Evolutionary conservation across 768 basidiomycete genomes (phyloP).

Genomic region (Amanita brunnescens): DNA sequence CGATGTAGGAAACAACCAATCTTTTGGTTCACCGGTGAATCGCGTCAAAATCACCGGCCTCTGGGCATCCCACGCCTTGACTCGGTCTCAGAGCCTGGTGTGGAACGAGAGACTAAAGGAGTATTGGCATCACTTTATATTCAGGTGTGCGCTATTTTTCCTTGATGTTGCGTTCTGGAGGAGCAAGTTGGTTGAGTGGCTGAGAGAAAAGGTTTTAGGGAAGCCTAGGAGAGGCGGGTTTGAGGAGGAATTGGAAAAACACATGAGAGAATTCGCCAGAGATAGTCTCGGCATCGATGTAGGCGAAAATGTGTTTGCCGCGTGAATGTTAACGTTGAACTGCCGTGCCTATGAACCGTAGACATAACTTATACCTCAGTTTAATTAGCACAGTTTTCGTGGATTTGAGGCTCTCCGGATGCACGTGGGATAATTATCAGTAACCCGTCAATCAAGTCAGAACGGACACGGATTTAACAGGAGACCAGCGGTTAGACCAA

Average conservation of each 20-base stretch:
- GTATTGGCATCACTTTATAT: slow-evolving; percentile 52
- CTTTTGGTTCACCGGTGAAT: slow-evolving; percentile 80
- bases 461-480: too few relatives aligned
- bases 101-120: slow-evolving; percentile 37
- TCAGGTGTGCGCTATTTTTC: slow-evolving; percentile 53
- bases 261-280: slow-evolving; percentile 68
- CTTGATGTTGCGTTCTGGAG: slow-evolving; percentile 70
- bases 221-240: slow-evolving; percentile 38
- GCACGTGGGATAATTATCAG: too few relatives aligned
- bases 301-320: slow-evolving; percentile 44
- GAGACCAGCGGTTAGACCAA: too few relatives aligned
- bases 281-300: slow-evolving; percentile 75
- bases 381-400: not conserved
- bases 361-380: not conserved
- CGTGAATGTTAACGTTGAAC: slow-evolving; percentile 17
- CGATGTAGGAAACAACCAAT: slow-evolving; percentile 63
- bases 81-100: slow-evolving; percentile 32
- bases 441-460: too few relatives aligned
- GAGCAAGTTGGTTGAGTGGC: slow-evolving; percentile 44
- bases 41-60: slow-evolving; percentile 84
- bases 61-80: slow-evolving; percentile 67
- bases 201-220: slow-evolving; percentile 29
- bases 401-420: not conserved
- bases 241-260: slow-evolving; percentile 75
- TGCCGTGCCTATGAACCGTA: not conserved